phyloP scores from a whole-genome alignment of 805 yeast genomes.

The Scheffersomyces spartinae region DNA sequence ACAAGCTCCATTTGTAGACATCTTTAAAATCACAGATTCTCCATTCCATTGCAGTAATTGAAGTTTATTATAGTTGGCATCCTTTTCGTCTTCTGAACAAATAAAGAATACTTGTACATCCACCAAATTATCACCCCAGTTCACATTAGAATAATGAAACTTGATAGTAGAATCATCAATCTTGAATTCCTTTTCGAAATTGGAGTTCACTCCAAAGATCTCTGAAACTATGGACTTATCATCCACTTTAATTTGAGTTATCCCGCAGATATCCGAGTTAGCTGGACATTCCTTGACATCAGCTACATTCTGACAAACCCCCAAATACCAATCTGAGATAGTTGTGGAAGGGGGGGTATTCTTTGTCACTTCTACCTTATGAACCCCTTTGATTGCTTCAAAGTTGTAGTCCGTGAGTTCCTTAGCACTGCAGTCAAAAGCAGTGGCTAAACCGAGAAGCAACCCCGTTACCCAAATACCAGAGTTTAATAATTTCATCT shows the following conservation, averaged over 20 bases:
- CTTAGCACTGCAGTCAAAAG: slow-evolving; percentile 23
- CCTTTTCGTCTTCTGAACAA: slow-evolving; percentile 7
- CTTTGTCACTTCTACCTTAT: slow-evolving; percentile 22
- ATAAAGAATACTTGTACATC: background rate
- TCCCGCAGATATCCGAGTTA: slow-evolving; percentile 71
- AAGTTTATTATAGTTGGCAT: slow-evolving; percentile 12
- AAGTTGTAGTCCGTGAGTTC: slow-evolving; percentile 32
- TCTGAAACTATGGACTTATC: slow-evolving; percentile 40
- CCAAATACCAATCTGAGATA: slow-evolving; percentile 53
- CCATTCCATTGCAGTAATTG: slow-evolving; percentile 27
- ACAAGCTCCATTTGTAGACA: slow-evolving; percentile 32
- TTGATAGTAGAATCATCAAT: slow-evolving; percentile 5
- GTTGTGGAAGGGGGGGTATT: slow-evolving; percentile 77
- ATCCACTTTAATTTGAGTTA: slow-evolving; percentile 40
- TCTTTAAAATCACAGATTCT: slow-evolving; percentile 12
- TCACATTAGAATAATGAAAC: slow-evolving; percentile 16
- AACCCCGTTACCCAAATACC: too few species aligned
- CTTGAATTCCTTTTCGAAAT: slow-evolving; percentile 18
- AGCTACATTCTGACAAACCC: slow-evolving; percentile 50
- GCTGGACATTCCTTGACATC: slow-evolving; percentile 46
- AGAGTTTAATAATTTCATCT: too few species aligned
- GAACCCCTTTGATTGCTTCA: slow-evolving; percentile 37
- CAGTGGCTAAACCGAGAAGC: slow-evolving; percentile 7
- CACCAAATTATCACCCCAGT: slow-evolving; percentile 11
- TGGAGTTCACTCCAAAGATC: slow-evolving; percentile 45